Evolutionary conservation across 768 basidiomycete species (phyloP).

Genomic region (Hebeloma cylindrosporum): DNA sequence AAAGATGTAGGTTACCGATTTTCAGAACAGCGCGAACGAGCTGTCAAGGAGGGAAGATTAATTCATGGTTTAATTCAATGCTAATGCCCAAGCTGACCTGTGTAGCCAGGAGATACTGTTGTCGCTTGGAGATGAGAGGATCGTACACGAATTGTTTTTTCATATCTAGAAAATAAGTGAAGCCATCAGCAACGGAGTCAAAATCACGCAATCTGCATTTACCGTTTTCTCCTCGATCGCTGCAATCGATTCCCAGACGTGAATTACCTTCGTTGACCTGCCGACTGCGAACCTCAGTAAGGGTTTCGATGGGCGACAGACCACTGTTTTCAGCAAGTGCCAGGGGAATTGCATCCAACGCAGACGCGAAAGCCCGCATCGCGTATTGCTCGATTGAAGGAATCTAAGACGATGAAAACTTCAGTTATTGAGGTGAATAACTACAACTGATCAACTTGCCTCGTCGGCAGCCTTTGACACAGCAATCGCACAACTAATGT

Average conservation of each 20-base stretch:
- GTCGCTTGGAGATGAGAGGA: slow-evolving; percentile 94
- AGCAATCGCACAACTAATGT: slow-evolving; percentile 93
- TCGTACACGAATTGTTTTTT: slow-evolving; percentile 96
- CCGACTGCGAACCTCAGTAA: slow-evolving; percentile 92
- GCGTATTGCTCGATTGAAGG: slow-evolving; percentile 99
- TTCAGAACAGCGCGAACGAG: slow-evolving; percentile 86
- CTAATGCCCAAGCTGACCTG: slow-evolving; percentile 51
- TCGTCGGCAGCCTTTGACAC: slow-evolving; percentile 95
- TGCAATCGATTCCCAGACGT: slow-evolving; percentile 90
- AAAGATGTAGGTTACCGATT: slow-evolving; percentile 57
- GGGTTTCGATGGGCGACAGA: slow-evolving; percentile 91
- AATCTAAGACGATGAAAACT: slow-evolving; percentile 51
- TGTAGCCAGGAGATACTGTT: slow-evolving; percentile 96
- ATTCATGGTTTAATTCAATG: slow-evolving; percentile 2
- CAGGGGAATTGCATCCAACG: slow-evolving; percentile 91
- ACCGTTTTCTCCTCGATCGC: slow-evolving; percentile 86
- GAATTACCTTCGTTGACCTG: slow-evolving; percentile 88
- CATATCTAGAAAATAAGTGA: slow-evolving; percentile 67
- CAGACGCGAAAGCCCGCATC: slow-evolving; percentile 98
- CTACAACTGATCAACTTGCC: slow-evolving; percentile 37
- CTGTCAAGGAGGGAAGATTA: slow-evolving; percentile 32
- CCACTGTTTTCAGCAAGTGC: slow-evolving; percentile 99
- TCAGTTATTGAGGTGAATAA: background rate
- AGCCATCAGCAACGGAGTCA: slow-evolving; percentile 1
- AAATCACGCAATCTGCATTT: slow-evolving; percentile 19